Base-by-base conservation (phyloP, 2,329 filamentous ascomycete genomes). In the Pyrenochaeta sp. region DNA sequence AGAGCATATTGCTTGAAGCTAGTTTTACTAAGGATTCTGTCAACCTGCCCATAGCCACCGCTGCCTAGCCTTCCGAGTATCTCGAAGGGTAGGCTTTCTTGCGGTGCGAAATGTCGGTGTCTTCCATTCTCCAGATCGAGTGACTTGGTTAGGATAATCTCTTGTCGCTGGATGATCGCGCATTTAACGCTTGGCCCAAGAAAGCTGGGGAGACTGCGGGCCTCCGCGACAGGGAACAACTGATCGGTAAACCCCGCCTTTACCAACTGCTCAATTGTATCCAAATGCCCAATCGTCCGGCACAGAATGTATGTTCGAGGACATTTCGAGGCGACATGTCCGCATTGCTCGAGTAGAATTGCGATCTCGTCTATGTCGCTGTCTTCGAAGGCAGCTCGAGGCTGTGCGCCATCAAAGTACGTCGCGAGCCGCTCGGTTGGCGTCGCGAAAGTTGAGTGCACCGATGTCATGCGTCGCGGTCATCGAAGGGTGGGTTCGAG, bases 241-340 rank as follows among this genome's bases (percentile, higher is more conserved):
- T 55, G 21, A 31, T 75, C 72, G 2, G 42, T 52, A 31, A 73
- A 63, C 7, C 64, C 66, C 30, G 53, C 33, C 1, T 56, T 49
- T 15, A 72, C n/a, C 20, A 73, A 52, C 11, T 32, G 31, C 9
- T 68, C 59, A 3, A 74, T 43, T 3, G 63, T 14, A 2, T 63
- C 40, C 9, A 71, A 46, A 2, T 53, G 37, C 4, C 60, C 56
- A 6, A 74, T 69, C 0, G 40, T 56, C 1, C 68, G 63, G n/a
- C 73, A 54, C 6, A 73, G 47, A 32, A 64, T 69, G 40, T 71
- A 73, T 14, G 63, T 64, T 29, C 69, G 54, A 1, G 69, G 70
- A 17, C 42, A 56, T 49, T 12, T 55, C 15, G 42, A 23, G 27
- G 53, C 49, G 15, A 18, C 3, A 10, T 51, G 41, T 7, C 36